A percentile compares a stretch with the other conserved stretches of the same genome.
phyloP scores from a whole-genome alignment of 2,329 filamentous ascomycete species.

The Fusarium anthophilum region DNA sequence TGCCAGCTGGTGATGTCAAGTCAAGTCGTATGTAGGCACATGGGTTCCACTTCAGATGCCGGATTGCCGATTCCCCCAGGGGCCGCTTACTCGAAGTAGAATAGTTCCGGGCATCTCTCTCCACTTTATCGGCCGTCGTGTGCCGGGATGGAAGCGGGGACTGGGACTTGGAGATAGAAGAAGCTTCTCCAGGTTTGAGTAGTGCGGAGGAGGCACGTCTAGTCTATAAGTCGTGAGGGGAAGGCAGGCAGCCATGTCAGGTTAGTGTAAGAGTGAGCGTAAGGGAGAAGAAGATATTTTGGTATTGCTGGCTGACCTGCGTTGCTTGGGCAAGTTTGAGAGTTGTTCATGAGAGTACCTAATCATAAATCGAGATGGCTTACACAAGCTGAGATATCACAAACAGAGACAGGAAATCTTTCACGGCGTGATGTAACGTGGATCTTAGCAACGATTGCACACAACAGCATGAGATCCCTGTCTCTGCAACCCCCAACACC shows the following conservation, averaged over 20 bases:
- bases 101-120: slow-evolving; percentile 1
- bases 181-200: slow-evolving; percentile 20
- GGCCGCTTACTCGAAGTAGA: slow-evolving; percentile 11
- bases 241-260: not conserved
- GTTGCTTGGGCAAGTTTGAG: not conserved
- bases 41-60: slow-evolving; percentile 28
- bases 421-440: slow-evolving; percentile 4
- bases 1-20: slow-evolving; percentile 26
- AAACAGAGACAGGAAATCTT: not conserved
- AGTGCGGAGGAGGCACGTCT: slow-evolving; percentile 11
- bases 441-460: not conserved
- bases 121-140: slow-evolving; percentile 24
- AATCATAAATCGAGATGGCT: not conserved
- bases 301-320: not conserved
- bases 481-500: slow-evolving; percentile 8
- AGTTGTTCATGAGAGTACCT: not conserved
- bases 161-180: not conserved
- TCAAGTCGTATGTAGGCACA: not conserved
- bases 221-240: not conserved
- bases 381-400: not conserved
- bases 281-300: not conserved
- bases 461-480: not conserved
- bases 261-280: not conserved
- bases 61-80: slow-evolving; percentile 33
- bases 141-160: slow-evolving; percentile 28